Percentiles rank a stretch among this genome's conserved stretches.
phyloP scores from a whole-genome alignment of 139 green algal species.

The Micractinium conductrix region DNA sequence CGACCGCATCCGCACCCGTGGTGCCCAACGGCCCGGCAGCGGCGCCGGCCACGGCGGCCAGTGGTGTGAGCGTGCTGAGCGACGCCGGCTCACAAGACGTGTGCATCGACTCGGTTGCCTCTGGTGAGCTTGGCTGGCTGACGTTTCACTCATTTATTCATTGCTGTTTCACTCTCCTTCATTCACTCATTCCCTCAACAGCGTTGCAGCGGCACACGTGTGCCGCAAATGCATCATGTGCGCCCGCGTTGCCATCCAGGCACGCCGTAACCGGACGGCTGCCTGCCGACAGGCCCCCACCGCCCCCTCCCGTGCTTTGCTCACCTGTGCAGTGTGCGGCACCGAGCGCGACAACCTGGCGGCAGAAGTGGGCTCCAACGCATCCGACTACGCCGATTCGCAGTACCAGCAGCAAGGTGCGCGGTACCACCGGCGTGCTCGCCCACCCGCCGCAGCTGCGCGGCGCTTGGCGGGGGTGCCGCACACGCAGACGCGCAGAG shows the following conservation, averaged over 20 bases:
- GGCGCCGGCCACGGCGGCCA: not conserved
- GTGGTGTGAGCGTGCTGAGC: not conserved
- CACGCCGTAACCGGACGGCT: not conserved
- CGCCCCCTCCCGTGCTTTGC: too few species aligned
- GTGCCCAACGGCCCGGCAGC: not conserved
- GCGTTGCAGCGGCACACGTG: too few species aligned
- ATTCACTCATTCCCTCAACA: too few species aligned
- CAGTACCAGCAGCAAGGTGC: not conserved
- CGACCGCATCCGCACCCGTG: too few species aligned
- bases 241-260: not conserved
- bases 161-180: not conserved
- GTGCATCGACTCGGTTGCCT: not conserved
- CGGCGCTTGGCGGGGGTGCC: too few species aligned
- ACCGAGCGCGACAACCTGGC: conserved; percentile 19
- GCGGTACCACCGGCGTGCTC: too few species aligned
- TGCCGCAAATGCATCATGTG: not conserved
- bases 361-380: conserved; percentile 19
- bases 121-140: not conserved
- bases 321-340: conserved; percentile 24
- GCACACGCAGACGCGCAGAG: too few species aligned
- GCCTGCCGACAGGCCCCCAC: too few species aligned
- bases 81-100: not conserved
- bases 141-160: not conserved
- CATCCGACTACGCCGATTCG: conserved; percentile 19
- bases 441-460: too few species aligned